Percentiles rank a stretch among this genome's conserved stretches.
phyloP scores from a whole-genome alignment of 139 green algal species.

The Chlorella sp. region DNA sequence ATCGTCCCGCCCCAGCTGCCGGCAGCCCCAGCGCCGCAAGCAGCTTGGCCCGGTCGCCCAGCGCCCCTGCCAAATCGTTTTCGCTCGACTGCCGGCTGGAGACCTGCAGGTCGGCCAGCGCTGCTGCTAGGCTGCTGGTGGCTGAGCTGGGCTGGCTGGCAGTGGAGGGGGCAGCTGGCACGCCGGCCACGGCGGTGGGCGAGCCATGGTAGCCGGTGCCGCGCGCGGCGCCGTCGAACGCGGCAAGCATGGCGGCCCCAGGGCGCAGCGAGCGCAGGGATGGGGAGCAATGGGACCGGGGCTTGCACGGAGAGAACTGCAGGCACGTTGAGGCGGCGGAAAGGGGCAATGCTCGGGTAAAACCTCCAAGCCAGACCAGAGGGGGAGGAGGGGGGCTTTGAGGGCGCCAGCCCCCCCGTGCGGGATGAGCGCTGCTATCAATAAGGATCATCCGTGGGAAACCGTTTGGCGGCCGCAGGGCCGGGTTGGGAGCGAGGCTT shows the following conservation, averaged over 20 bases:
- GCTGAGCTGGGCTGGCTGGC: slow-evolving; percentile 35
- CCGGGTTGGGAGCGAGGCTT: no score
- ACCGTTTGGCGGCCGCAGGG: no score
- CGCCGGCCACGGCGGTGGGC: background rate
- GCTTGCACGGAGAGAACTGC: slow-evolving; percentile 19
- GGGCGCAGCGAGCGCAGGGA: background rate
- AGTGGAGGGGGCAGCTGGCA: background rate
- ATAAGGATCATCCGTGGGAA: no score
- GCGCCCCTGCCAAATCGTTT: background rate
- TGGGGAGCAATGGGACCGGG: background rate
- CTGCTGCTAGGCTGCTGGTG: slow-evolving; percentile 24
- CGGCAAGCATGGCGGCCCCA: background rate
- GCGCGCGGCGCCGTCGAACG: background rate
- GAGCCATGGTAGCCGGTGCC: background rate
- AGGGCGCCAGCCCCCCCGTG: no score
- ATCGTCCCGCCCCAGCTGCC: background rate
- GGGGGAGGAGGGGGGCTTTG: no score
- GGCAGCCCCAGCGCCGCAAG: slow-evolving; percentile 12
- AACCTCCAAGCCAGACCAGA: no score
- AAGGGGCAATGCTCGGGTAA: background rate
- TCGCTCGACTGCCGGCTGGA: slow-evolving; percentile 17
- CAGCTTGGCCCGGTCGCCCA: background rate
- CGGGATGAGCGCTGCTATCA: no score
- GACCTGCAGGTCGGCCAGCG: slow-evolving; percentile 22
- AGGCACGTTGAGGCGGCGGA: background rate